phyloP scores from a whole-genome alignment of 495 filamentous ascomycete species.

The Hyaloscypha hepaticicola region DNA sequence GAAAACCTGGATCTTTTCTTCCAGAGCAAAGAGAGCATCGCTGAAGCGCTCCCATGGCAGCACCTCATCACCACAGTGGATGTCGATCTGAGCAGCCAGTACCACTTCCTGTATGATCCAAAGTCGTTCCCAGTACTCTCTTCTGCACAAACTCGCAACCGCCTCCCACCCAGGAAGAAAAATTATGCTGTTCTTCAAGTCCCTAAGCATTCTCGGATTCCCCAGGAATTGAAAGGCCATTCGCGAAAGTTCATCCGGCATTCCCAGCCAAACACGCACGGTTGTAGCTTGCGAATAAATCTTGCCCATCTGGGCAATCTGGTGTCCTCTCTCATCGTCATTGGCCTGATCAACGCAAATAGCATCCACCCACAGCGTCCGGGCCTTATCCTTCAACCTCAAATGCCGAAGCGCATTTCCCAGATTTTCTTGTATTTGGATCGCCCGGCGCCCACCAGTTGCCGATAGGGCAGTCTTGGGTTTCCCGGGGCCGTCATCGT shows the following conservation, averaged over 20 bases:
- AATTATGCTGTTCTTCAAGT: neutral
- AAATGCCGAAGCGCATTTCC: conserved; percentile 5
- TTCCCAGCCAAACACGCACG: conserved; percentile 12
- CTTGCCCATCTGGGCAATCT: conserved; percentile 32
- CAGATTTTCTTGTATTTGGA: conserved; percentile 9
- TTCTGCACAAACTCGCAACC: conserved; percentile 4
- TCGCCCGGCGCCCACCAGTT: neutral
- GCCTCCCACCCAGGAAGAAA: neutral
- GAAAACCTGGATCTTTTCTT: neutral
- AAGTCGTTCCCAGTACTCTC: conserved; percentile 7
- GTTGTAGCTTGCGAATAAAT: conserved; percentile 27
- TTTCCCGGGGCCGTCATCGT: neutral
- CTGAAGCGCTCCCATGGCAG: conserved; percentile 4
- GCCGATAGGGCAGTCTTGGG: neutral
- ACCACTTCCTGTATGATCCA: conserved; percentile 17
- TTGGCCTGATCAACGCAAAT: conserved; percentile 22
- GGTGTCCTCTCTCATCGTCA: conserved; percentile 27
- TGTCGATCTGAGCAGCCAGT: neutral
- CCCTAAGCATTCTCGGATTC: neutral
- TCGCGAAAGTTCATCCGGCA: neutral
- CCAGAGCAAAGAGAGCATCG: neutral
- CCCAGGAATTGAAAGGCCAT: conserved; percentile 5
- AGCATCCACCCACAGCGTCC: conserved; percentile 32
- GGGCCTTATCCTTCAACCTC: neutral
- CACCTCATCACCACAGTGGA: neutral